phyloP scores from a whole-genome alignment of 495 filamentous ascomycete species.

The Baudoinia panamericana region DNA sequence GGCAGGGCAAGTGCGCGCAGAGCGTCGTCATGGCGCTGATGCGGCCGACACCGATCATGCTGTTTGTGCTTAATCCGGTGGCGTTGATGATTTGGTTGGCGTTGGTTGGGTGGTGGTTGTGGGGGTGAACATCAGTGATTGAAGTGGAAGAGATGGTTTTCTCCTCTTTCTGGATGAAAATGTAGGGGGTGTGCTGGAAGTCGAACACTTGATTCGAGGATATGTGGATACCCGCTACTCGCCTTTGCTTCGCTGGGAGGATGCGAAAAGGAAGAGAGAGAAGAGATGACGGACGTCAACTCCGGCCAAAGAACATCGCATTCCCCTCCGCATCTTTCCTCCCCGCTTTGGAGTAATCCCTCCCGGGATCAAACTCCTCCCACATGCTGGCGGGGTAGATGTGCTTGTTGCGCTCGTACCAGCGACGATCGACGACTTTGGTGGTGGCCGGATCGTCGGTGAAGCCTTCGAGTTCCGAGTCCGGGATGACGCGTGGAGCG shows the following conservation, averaged over 20 bases:
- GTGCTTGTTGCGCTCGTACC: constrained; percentile 96
- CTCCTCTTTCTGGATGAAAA: no score
- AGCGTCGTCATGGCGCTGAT: constrained; percentile 19
- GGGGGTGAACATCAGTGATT: no score
- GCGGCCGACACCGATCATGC: constrained; percentile 15
- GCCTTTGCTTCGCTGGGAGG: no score
- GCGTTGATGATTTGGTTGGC: constrained; percentile 7
- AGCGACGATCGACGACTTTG: constrained; percentile 89
- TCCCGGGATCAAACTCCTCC: constrained; percentile 85
- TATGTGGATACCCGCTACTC: no score
- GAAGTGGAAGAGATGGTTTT: no score
- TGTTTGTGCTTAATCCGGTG: constrained; percentile 19
- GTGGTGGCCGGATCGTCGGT: constrained; percentile 72
- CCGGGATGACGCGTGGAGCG: constrained; percentile 10
- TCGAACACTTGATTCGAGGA: no score
- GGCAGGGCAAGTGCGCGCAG: constrained; percentile 9
- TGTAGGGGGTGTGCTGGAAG: no score
- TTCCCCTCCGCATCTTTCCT: constrained; percentile 78
- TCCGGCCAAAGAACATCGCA: constrained; percentile 92
- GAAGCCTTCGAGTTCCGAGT: constrained; percentile 53
- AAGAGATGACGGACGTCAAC: no score
- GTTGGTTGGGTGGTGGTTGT: constrained; percentile 7
- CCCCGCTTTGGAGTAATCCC: constrained; percentile 70
- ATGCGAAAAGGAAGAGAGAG: no score
- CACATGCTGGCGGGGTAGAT: constrained; percentile 93